These are phyloP conservation scores for Solanum chilense DNA, from an alignment of 257 asterid species.

Conservation along the genomic window DNA sequence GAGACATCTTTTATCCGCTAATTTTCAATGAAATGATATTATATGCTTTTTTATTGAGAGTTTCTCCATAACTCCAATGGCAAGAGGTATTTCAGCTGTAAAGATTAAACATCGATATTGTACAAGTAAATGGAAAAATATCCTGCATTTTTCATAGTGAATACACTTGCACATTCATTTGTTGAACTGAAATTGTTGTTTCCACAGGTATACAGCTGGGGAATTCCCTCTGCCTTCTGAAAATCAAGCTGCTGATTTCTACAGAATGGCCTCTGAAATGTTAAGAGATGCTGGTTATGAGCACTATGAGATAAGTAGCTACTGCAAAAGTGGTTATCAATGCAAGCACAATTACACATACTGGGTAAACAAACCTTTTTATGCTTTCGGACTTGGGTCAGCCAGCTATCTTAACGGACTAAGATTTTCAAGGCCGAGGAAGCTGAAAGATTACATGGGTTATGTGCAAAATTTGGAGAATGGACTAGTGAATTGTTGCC, in stretches of 20 bases:
- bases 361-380: constrained; percentile 75
- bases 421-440: constrained; percentile 84
- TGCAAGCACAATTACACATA: constrained; percentile 83
- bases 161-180: not conserved
- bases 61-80: not conserved
- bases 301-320: constrained; percentile 92
- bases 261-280: constrained; percentile 69
- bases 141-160: not conserved
- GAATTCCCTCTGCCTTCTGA: constrained; percentile 87
- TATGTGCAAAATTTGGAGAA: constrained; percentile 62
- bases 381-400: constrained; percentile 85
- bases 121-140: not conserved
- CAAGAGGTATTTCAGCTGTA: not conserved
- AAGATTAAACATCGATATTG: not conserved
- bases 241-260: constrained; percentile 70
- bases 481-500: constrained; percentile 5
- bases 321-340: constrained; percentile 61
- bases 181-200: not conserved
- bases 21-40: not conserved
- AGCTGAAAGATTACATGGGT: constrained; percentile 48
- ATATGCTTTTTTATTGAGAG: not conserved
- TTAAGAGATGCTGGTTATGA: constrained; percentile 62
- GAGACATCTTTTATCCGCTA: not conserved
- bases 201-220: constrained; percentile 74
- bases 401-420: constrained; percentile 63